Base-by-base conservation (phyloP, 805 yeast species). In the Barnettozyma botsteinii region DNA sequence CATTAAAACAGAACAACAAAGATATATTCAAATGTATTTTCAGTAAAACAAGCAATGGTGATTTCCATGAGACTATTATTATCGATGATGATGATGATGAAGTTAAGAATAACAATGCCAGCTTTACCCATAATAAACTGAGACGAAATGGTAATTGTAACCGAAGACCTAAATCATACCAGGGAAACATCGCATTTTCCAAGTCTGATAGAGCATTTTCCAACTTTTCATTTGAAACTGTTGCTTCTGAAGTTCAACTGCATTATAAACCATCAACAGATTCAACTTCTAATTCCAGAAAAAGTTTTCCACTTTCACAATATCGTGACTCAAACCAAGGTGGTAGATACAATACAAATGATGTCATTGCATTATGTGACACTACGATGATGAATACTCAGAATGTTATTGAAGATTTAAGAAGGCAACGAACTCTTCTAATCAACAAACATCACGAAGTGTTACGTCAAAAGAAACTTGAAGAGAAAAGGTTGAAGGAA, bases 341-440 rank as follows among this genome's bases (percentile, higher is more conserved):
- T 37, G 38, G 4, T 38, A 52, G 20, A 47, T 46, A 7, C n/a
- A 38, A 45, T 17, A 39, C 42, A 5, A 48, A 40, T 24, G 36
- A 49, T 12, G 55, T 50, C 13, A 31, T 49, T 14, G 51, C 50
- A 13, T 18, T 56, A 29, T 53, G 57, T 46, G 58, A 52, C n/a
- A 52, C 47, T 6, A 45, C 59, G 0, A 50, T 56, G 55, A 15
- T 35, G 13, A 40, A 30, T n/a, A 50, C 57, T 3, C 33, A 35
- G 15, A 42, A 43, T 11, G 51, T 55, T 6, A 41, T 55, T 44
- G 52, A 54, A 5, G 40, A 49, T 8, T 37, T 55, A 29, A 41
- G 43, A 36, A 55, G 60, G 41, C 60, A 55, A 33, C 40, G 34
- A 12, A 53, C 56, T 1, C 24, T 53, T 7, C 20, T 55, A 15